Evolutionary conservation across 2,329 filamentous ascomycete species (phyloP), one percentile per base, ranked within the genome.

Genomic region (Kalmusia sp.): DNA sequence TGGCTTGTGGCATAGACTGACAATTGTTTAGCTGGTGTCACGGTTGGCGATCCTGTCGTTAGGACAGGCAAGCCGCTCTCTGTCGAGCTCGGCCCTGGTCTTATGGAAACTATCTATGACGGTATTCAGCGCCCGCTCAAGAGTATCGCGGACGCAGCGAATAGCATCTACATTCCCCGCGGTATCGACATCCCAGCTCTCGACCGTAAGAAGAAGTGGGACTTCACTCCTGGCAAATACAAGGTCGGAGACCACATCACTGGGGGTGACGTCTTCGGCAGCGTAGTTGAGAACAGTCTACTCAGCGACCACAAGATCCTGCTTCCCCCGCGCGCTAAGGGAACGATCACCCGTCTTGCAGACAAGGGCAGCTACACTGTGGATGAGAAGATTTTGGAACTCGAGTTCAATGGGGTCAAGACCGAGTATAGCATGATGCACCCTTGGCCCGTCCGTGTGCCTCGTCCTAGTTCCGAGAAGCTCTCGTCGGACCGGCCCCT

Each of bases 51-150:
- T 74, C 95, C 95, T 45, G 95, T 99, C 64, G 70, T 80, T 57
- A 87, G 93, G 70, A 97, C 93, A 52, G 91, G 92, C 77, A 97
- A 98, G 84, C 95, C 95, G 60, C 83, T 99, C 51, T 97, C 95
- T 53, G 95, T 99, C 78, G 95, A 99, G 78, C 89, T 99, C 41
- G 95, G 95, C 45, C 95, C 95, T 60, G 95, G 95, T 74, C 82
- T 99, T 76, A 92, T 99, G 85, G 93, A 98, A 80, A 97, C 95
- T 64, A 99, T 99, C 77, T 99, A 98, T 83, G 95, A 99, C 76
- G 95, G 95, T 81, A 99, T 99, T 70, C 95, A 99, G 78, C 89
- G 95, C 73, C 95, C 95, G 45, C 87, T 99, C 67, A 89, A 89
- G 79, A 87, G 86, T 63, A 99, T 99, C 70, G 82, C 91, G 65